Evolutionary conservation across 2,329 filamentous ascomycete genomes (phyloP).

Genomic region (Davidsoniella eucalypti): DNA sequence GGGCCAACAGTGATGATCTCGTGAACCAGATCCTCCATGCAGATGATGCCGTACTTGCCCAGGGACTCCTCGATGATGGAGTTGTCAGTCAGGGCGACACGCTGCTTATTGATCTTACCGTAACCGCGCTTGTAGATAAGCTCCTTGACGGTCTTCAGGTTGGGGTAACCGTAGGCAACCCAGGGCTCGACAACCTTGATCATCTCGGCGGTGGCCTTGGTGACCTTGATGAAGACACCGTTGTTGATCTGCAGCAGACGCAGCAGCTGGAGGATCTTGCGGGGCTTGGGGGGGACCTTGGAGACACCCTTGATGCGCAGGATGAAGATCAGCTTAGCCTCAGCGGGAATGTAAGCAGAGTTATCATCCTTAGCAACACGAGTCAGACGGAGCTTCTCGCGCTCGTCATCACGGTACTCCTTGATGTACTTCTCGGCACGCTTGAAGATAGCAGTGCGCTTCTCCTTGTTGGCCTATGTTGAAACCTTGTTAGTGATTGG

Average conservation of each 20-base stretch:
- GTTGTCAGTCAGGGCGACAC: constrained; percentile 92
- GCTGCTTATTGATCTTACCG: constrained; percentile 98
- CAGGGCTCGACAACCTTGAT: constrained; percentile 97
- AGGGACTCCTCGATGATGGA: constrained; percentile 91
- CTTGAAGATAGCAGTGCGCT: constrained; percentile 98
- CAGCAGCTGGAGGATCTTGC: constrained; percentile 98
- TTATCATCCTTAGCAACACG: constrained; percentile 84
- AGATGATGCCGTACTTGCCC: constrained; percentile 97
- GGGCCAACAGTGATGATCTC: constrained; percentile 97
- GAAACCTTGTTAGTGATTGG: constrained; percentile 7
- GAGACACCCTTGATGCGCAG: constrained; percentile 99
- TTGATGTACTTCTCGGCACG: constrained; percentile 99
- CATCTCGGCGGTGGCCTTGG: constrained; percentile 97
- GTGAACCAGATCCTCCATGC: constrained; percentile 97
- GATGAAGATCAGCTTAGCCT: constrained; percentile 94
- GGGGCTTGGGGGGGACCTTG: constrained; percentile 99
- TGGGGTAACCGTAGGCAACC: constrained; percentile 98
- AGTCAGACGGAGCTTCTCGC: constrained; percentile 88
- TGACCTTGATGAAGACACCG: constrained; percentile 92
- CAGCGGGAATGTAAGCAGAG: constrained; percentile 83
- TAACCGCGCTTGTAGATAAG: constrained; percentile 99
- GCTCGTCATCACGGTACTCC: constrained; percentile 97
- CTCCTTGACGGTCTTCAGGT: constrained; percentile 97
- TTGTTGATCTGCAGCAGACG: constrained; percentile 99
- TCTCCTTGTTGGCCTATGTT: constrained; percentile 86